Evolutionary conservation across 1,284 basidiomycete genomes (phyloP).

Genomic region (Microbotryum intermedium): DNA sequence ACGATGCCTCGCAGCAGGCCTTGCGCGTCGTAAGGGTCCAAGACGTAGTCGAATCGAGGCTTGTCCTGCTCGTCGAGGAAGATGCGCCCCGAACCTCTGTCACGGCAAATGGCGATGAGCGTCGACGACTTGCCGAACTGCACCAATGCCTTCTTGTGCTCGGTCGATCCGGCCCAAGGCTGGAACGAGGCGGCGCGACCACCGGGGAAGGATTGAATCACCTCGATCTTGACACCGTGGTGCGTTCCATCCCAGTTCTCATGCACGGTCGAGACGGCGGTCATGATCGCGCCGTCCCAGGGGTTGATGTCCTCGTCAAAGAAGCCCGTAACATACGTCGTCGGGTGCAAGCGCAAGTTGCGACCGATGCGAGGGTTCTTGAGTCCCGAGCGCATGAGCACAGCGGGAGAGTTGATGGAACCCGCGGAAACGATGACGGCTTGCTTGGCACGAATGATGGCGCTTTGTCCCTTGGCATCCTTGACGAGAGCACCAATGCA

Average conservation of each 20-base stretch:
- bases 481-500: slow-evolving; percentile 33
- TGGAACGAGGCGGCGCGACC: slow-evolving; percentile 37
- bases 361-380: slow-evolving; percentile 43
- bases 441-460: slow-evolving; percentile 37
- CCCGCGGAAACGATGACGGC: slow-evolving; percentile 42
- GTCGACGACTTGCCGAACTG: slow-evolving; percentile 21
- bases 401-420: slow-evolving; percentile 42
- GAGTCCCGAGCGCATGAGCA: slow-evolving; percentile 43
- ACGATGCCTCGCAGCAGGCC: slow-evolving; percentile 40
- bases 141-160: slow-evolving; percentile 41
- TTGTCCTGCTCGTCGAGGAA: slow-evolving; percentile 39
- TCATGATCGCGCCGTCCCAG: slow-evolving; percentile 45
- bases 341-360: slow-evolving; percentile 44
- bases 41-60: slow-evolving; percentile 40
- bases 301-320: slow-evolving; percentile 42
- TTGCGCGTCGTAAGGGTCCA: slow-evolving; percentile 39
- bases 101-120: slow-evolving; percentile 67
- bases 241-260: slow-evolving; percentile 38
- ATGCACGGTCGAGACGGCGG: slow-evolving; percentile 38
- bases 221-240: slow-evolving; percentile 45
- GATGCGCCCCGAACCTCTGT: slow-evolving; percentile 49
- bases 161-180: slow-evolving; percentile 37
- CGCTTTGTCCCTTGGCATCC: slow-evolving; percentile 27
- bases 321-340: slow-evolving; percentile 41
- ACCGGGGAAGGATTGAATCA: slow-evolving; percentile 41